Percentiles rank a stretch among this genome's conserved stretches.
Evolutionary conservation across 2,329 filamentous ascomycete genomes (phyloP).

Genomic region (Anthostomella pinea): DNA sequence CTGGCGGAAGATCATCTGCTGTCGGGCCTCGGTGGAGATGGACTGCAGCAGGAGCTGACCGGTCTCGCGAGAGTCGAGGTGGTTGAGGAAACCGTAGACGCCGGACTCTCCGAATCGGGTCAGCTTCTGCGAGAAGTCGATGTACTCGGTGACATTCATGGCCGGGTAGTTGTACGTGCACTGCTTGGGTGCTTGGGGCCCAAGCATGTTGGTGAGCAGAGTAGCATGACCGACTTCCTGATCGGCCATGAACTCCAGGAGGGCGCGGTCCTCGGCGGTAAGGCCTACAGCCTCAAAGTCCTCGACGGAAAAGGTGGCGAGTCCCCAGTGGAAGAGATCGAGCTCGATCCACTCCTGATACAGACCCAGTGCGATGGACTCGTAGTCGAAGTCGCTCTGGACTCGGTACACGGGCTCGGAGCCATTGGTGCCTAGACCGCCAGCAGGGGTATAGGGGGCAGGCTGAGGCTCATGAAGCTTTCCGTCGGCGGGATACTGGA

Average conservation of each 20-base stretch:
- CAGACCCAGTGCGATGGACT: conserved; percentile 70
- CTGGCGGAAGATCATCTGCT: conserved; percentile 83
- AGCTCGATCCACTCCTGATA: conserved; percentile 86
- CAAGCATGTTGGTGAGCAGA: conserved; percentile 74
- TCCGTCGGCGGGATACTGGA: conserved; percentile 70
- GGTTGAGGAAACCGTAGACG: conserved; percentile 76
- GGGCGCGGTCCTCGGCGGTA: conserved; percentile 63
- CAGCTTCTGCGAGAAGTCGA: conserved; percentile 85
- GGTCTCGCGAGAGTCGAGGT: conserved; percentile 70
- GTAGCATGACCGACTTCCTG: conserved; percentile 79
- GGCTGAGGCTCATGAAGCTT: conserved; percentile 64
- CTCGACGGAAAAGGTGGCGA: conserved; percentile 63
- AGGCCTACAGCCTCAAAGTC: conserved; percentile 70
- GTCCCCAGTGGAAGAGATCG: conserved; percentile 75
- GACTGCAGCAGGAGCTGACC: conserved; percentile 71
- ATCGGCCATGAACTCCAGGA: conserved; percentile 74
- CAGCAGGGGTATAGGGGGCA: conserved; percentile 68
- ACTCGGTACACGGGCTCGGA: conserved; percentile 72
- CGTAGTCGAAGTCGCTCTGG: conserved; percentile 78
- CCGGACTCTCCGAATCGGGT: conserved; percentile 78
- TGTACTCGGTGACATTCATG: conserved; percentile 68
- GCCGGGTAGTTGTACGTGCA: conserved; percentile 83
- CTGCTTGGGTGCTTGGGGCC: conserved; percentile 64
- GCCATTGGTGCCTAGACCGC: conserved; percentile 77
- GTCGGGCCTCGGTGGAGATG: conserved; percentile 75